A percentile compares a stretch with the other conserved stretches of the same genome.
phyloP scores from a whole-genome alignment of 1,284 basidiomycete genomes.

The Tilletia indica region DNA sequence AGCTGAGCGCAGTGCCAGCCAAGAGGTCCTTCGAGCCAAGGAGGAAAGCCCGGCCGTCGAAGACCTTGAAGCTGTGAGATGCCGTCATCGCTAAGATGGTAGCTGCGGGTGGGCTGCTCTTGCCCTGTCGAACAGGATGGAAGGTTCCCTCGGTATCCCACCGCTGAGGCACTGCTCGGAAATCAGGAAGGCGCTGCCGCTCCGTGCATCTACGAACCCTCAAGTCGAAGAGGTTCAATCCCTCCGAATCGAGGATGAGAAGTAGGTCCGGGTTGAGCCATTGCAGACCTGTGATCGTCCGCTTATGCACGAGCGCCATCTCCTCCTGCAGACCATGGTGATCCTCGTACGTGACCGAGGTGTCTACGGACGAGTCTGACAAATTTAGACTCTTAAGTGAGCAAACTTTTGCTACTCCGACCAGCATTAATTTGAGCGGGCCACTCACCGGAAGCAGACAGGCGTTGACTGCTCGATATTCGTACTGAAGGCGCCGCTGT shows the following conservation, averaged over 20 bases:
- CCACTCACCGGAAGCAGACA: conserved; percentile 53
- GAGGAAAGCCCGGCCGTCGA: conserved; percentile 87
- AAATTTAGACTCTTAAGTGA: too few species aligned
- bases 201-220: conserved; percentile 38
- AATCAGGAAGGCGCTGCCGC: conserved; percentile 25
- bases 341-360: conserved; percentile 17
- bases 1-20: conserved; percentile 84
- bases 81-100: conserved; percentile 55
- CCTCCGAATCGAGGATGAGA: conserved; percentile 31
- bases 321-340: conserved; percentile 23
- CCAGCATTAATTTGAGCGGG: conserved; percentile 24
- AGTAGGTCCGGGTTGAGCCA: conserved; percentile 58
- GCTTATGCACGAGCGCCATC: conserved; percentile 54
- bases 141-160: neutral
- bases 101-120: conserved; percentile 56
- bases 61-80: conserved; percentile 69
- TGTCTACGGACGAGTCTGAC: neutral
- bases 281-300: conserved; percentile 57
- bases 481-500: conserved; percentile 29
- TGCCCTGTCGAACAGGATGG: conserved; percentile 48
- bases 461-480: conserved; percentile 56
- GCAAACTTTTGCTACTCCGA: too few species aligned
- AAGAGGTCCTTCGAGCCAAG: conserved; percentile 66
- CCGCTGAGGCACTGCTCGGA: neutral
- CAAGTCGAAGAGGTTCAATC: conserved; percentile 40